Base-by-base conservation (phyloP, 2,329 filamentous ascomycete species). In the Xylaria hypoxylon region DNA sequence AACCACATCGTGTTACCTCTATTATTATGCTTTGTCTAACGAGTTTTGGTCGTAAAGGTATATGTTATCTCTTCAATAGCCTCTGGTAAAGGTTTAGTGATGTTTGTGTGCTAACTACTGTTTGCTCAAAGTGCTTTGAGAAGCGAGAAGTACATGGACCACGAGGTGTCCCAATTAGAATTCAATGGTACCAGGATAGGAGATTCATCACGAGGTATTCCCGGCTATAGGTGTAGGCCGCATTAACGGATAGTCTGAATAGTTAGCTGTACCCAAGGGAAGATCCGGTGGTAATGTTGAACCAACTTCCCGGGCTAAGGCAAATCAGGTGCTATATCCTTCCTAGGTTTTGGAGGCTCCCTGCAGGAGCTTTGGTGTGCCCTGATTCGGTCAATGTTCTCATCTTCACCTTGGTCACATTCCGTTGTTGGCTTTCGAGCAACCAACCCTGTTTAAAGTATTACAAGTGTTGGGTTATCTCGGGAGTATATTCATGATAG, bases 171-270 rank as follows among this genome's bases (percentile, higher is more conserved):
- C 4, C 47, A 8, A 3, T 24, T 5, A 17, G 35, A 22, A 31
- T 48, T 26, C 24, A 5, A 31, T 24, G 5, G 26, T 53, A 22
- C 63, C 2, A 33, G 7, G 15, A 47, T 40, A 4, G 22, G 2
- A 15, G 40, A 19, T 26, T 66, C 26, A 13, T n/a, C 42, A 6
- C 17, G 24, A 51, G 24, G 44, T 52, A 19, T 24, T 60, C 28
- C 44, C 26, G 57, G 57, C 40, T 11, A 19, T 35, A 44, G 19
- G 17, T 24, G 8, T 15, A 40, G 51, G 44, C 26, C 26, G n/a
- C 31, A 38, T 57, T 38, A 15, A 56, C 19, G 51, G 26, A 24
- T 5, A 57, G 42, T 22, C 38, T 58, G 26, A 45, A 28, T 22
- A 44, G 3, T 13, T 56, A 28, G 45, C n/a, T 35, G 38, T 28